Conservation (phyloP, 1,139 yeast genomes). For the Yamadazyma taylorii region DNA sequence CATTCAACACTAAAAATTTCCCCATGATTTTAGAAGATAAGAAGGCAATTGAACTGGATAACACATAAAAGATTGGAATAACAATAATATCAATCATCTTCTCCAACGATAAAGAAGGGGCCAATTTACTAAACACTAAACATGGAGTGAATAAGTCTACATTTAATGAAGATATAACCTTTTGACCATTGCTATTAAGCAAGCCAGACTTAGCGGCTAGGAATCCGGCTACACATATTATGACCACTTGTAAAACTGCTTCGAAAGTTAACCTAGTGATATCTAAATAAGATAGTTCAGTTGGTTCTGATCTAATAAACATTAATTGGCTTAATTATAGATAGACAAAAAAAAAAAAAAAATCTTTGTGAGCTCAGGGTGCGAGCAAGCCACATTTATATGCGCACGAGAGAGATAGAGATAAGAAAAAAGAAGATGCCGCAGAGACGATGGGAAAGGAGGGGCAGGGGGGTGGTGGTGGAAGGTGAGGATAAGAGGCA, state of each 20-base stretch:
- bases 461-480: no score
- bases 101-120: constrained; percentile 65
- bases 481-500: no score
- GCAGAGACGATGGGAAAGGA: no score
- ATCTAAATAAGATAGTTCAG: constrained; percentile 47
- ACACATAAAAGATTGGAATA: constrained; percentile 69
- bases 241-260: constrained; percentile 76
- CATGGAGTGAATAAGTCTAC: constrained; percentile 86
- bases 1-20: constrained; percentile 49
- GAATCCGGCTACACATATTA: constrained; percentile 71
- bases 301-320: neutral
- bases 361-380: no score
- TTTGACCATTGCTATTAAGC: constrained; percentile 61
- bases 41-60: constrained; percentile 64
- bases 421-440: no score
- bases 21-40: constrained; percentile 53
- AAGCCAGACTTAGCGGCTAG: constrained; percentile 63
- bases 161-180: constrained; percentile 63
- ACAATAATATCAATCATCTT: constrained; percentile 69
- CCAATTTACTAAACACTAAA: constrained; percentile 76
- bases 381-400: neutral
- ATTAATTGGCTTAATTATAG: neutral
- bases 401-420: no score
- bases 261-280: constrained; percentile 70
- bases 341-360: no score